Base-by-base conservation (phyloP, 352 stramenopile species). In the Globisporangium paroecandrum region DNA sequence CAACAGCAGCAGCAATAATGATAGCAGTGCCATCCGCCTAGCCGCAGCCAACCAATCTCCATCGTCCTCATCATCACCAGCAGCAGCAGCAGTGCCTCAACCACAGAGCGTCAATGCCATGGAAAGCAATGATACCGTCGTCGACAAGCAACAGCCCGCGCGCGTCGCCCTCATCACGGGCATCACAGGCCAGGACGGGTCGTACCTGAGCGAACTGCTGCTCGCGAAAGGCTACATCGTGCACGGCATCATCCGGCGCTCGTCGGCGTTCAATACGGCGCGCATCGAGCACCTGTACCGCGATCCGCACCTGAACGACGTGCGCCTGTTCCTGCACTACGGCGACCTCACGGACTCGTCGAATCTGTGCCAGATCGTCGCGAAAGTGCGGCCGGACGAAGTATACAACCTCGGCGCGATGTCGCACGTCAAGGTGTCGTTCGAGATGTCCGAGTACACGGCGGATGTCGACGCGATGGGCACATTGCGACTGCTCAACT, bases 361-460 rank as follows among this genome's bases (percentile, higher is more conserved):
- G 13, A 99, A 98, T 69, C 82, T 99, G 36, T 99, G 97, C 73
- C 77, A 89, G 66, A 98, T 99, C 71, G 95, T 99, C 66, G 82
- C 91, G 6, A 84, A 89, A n/a, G 82, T 99, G n/a, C 90, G 90
- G 15, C 98, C 98, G 1, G 83, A 97, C 67, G 98, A 99, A 80
- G 97, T 99, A 70, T 99, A 99, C 89, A 99, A 99, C 75, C 81
- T 99, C 57, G 98, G 94, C 9, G 98, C 98, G 25, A 99, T 99
- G 97, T 98, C 92, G 77, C 97, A 99, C 77, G 97, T 99, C 55
- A 98, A 99, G 72, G 98, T 99, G 34, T 99, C 97, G 9, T 99
- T 99, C 69, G 97, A 99, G 70, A 98, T 99, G 95, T 95, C 96
- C 18, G 97, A 99, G 77, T 99, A 99, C 86, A 99, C 97, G 47